Evolutionary conservation across 73 alveolate species (phyloP).

Genomic region (Breviolum minutum): DNA sequence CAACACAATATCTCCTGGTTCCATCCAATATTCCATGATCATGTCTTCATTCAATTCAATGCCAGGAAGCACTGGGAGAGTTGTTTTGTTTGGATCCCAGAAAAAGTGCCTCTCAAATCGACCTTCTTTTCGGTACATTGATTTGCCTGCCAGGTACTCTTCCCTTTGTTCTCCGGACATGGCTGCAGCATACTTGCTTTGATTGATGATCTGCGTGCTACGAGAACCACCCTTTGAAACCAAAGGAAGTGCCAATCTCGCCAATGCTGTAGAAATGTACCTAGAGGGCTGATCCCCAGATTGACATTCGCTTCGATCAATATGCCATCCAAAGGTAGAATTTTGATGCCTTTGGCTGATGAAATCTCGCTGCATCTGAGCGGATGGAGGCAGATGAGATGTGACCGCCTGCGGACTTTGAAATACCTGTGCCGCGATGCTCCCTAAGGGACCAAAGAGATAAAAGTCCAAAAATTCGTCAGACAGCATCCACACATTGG

Average conservation of each 20-base stretch:
- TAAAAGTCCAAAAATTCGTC: conserved; percentile 29
- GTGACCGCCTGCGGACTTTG: conserved; percentile 34
- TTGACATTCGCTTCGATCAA: conserved; percentile 47
- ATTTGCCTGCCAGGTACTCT: background rate
- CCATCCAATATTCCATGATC: conserved; percentile 57
- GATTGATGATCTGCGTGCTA: conserved; percentile 29
- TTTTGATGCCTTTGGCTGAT: background rate
- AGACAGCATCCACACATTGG: background rate
- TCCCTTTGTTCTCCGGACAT: background rate
- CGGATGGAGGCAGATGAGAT: background rate
- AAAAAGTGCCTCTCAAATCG: conserved; percentile 1
- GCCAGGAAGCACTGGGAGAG: conserved; percentile 19
- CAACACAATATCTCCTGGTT: conserved; percentile 23
- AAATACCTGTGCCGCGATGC: conserved; percentile 10
- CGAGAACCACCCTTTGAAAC: background rate
- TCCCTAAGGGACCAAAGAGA: conserved; percentile 8
- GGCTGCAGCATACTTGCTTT: conserved; percentile 45
- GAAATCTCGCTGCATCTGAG: conserved; percentile 28
- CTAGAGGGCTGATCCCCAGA: conserved; percentile 39
- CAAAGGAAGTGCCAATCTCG: conserved; percentile 41
- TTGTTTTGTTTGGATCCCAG: background rate
- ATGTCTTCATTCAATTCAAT: background rate
- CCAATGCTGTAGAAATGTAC: conserved; percentile 9
- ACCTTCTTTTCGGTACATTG: conserved; percentile 21
- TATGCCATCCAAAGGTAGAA: conserved; percentile 30